Evolutionary conservation across 495 filamentous ascomycete species (phyloP), one percentile per base, ranked within the genome.

Genomic region (Thozetella sp.): DNA sequence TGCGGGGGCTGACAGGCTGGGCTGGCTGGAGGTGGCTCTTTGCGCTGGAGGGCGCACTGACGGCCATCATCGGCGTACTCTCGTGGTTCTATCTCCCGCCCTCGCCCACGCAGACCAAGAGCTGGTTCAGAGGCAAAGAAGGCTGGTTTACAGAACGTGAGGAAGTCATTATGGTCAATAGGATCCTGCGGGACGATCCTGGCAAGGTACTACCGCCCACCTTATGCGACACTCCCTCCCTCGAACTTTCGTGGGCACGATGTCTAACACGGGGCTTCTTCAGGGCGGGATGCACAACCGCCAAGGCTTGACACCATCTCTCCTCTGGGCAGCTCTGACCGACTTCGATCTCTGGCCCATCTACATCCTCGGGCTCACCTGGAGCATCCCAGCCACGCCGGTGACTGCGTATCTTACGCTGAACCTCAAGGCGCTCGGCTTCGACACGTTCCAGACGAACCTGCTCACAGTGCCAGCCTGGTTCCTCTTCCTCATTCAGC

Each of bases 281-380:
- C n/a, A n/a, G n/a, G 84, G 85, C 24, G 77, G 77, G 56, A 83
- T 83, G 81, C 76, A 82, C 65, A 81, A 79, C 52, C 73, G 88
- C 2, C 85, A 92, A 71, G 83, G 81, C 1, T 69, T 93, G 6
- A 82, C 79, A 0, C 80, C 77, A 0, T 83, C 71, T 25, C 69
- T 80, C 22, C 75, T 92, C n/a, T 86, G 81, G 78, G 62, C 81
- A 19, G 77, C 80, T 2, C 59, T 91, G 2, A 81, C 70, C 24
- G 90, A 92, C 67, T 91, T 84, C 51, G 85, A 93, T 55, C 76
- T 93, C 68, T 92, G 88, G 86, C 84, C 86, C 0, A 80, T 91
- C 25, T 92, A 91, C 62, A 62, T 88, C 20, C 63, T 90, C 3
- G 87, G 89, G 11, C 52, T 92, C 2, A 72, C 76, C 0, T 86